A percentile compares a stretch with the other conserved stretches of the same genome.
phyloP scores from a whole-genome alignment of 148 eudicot genomes.

The Chenopodium formosanum region DNA sequence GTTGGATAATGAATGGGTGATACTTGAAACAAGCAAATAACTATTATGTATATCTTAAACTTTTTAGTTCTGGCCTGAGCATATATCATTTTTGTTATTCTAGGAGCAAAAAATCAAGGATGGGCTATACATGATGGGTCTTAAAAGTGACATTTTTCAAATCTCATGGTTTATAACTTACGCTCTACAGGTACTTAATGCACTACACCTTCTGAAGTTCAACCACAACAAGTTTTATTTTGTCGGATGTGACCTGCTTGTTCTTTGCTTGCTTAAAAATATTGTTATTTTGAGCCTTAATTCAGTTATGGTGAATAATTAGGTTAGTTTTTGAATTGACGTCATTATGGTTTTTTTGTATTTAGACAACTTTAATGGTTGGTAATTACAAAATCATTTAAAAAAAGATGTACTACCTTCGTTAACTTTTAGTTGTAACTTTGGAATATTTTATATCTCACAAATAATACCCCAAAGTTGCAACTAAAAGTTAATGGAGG shows the following conservation, averaged over 20 bases:
- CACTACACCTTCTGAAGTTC: neutral
- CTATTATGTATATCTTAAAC: neutral
- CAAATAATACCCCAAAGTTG: too few relatives aligned
- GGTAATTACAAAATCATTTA: too few relatives aligned
- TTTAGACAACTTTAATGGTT: too few relatives aligned
- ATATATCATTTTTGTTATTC: slow-evolving; percentile 25
- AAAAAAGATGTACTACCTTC: too few relatives aligned
- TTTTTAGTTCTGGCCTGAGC: neutral
- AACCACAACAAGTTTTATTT: neutral
- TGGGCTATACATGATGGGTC: slow-evolving; percentile 99
- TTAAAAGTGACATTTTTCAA: slow-evolving; percentile 73
- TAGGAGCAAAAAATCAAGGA: slow-evolving; percentile 97
- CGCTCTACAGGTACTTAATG: slow-evolving; percentile 63
- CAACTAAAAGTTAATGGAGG: too few relatives aligned
- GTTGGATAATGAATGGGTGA: slow-evolving; percentile 36
- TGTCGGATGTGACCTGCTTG: neutral
- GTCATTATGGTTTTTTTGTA: too few relatives aligned
- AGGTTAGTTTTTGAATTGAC: too few relatives aligned
- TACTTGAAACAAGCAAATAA: neutral
- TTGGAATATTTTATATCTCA: too few relatives aligned
- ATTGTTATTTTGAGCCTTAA: too few relatives aligned
- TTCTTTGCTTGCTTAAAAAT: neutral
- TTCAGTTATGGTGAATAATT: too few relatives aligned
- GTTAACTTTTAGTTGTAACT: too few relatives aligned
- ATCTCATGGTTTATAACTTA: slow-evolving; percentile 94